Evolutionary conservation across 1,284 basidiomycete species (phyloP), one percentile per base, ranked within the genome.

Genomic region (Thecaphora frezii): DNA sequence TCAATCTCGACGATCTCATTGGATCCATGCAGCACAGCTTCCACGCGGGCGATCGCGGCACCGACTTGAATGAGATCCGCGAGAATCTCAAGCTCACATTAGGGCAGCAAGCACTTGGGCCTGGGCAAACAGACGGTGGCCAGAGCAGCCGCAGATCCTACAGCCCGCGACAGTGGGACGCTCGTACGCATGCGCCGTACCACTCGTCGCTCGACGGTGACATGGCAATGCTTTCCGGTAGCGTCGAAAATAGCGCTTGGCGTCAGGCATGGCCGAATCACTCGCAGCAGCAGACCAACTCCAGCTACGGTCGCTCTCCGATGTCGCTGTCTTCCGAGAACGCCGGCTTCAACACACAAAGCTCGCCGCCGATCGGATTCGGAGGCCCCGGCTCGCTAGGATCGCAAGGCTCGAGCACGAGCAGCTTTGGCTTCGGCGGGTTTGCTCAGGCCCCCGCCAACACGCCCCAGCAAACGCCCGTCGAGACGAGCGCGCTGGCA

Each of bases 1-100:
- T 73, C 24, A 71, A 73, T 40, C 57, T 73, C 49, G 71, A 73
- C 54, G 71, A 73, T 44, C 66, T 73, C 5, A 73, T 73, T 47
- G 71, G 71, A 18, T 69, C 66, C 9, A 73, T 73, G 71, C 71
- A 71, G 48, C 65, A 68, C 37, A 52, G 55, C 36, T 66, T 69
- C 36, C 64, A 70, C 36, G 69, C 68, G 8, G 69, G 69, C 21
- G 69, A 73, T 44, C 59, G 69, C 12, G 71, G 71, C 12, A 59
- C 62, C 24, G 71, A 71, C 16, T 49, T 73, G 28, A 61, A 69
- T 44, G 63, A 67, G 42, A 69, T 73, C 18, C 58, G 71, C 5
- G 68, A 69, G 40, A 54, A 58, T 7, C 68, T 73, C 33, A 65
- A 64, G 44, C 26, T 51, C n/a, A 57, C 65, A 0, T 50, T 73